Evolutionary conservation across 176 grass and related monocot species (phyloP).

Genomic region (Saccharum spontaneum): DNA sequence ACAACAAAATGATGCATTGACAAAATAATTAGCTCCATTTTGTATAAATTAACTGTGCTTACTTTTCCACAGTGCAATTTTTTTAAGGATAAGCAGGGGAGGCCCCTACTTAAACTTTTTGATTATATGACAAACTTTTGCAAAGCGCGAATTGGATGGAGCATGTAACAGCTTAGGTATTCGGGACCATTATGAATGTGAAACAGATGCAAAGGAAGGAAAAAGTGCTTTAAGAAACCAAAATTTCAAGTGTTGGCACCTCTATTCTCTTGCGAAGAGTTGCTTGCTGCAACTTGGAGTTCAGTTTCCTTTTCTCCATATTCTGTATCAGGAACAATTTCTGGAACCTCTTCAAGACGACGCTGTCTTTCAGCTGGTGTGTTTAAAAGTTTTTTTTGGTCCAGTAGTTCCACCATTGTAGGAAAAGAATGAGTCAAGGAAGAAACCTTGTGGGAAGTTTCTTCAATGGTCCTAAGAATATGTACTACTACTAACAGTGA

Average conservation of each 20-base stretch:
- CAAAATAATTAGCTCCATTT: constrained; percentile 16
- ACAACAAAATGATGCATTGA: neutral
- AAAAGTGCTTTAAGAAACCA: neutral
- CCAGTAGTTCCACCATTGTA: constrained; percentile 58
- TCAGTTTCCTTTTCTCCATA: constrained; percentile 41
- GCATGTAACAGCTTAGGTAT: neutral
- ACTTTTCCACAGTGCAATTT: neutral
- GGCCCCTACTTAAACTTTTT: too few species aligned
- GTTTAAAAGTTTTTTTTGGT: constrained; percentile 49
- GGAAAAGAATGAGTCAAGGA: constrained; percentile 68
- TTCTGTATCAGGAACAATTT: constrained; percentile 55
- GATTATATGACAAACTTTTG: neutral
- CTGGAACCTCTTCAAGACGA: constrained; percentile 65
- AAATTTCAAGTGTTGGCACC: constrained; percentile 37
- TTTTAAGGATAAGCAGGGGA: too few species aligned
- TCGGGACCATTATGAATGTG: constrained; percentile 6
- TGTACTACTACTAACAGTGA: neutral
- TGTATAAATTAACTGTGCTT: constrained; percentile 1
- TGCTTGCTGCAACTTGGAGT: constrained; percentile 14
- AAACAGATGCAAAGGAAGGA: constrained; percentile 23
- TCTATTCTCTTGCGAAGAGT: constrained; percentile 39
- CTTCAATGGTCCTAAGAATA: neutral
- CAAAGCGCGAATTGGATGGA: neutral
- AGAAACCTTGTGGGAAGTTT: constrained; percentile 13
- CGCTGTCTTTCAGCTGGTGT: constrained; percentile 62